Evolutionary conservation across 176 grass and related monocot species (phyloP).

Genomic region (Echinochloa phyllopogon): DNA sequence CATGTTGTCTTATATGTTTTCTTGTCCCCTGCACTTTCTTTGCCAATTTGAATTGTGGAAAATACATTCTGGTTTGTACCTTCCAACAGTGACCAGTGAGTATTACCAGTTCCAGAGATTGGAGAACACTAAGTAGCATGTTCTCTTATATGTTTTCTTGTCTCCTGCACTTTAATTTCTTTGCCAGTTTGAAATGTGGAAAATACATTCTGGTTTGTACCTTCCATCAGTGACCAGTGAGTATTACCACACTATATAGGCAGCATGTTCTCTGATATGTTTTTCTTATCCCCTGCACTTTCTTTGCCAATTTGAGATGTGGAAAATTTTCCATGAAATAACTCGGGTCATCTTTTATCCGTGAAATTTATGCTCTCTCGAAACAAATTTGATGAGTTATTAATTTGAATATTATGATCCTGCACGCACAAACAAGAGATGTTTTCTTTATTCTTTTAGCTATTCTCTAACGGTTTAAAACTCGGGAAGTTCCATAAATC

Average conservation of each 20-base stretch:
- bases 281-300: not conserved
- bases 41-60: not conserved
- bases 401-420: too few relatives aligned
- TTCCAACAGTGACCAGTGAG: too few relatives aligned
- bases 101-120: not conserved
- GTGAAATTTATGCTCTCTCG: not conserved
- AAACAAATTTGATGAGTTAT: not conserved
- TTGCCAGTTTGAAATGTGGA: not conserved
- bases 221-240: too few relatives aligned
- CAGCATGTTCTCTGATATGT: not conserved
- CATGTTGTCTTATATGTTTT: not conserved
- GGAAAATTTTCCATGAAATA: not conserved
- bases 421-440: too few relatives aligned
- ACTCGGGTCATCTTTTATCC: not conserved
- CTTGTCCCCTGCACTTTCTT: not conserved
- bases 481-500: not conserved
- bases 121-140: not conserved
- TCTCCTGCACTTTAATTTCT: not conserved
- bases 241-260: too few relatives aligned
- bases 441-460: too few relatives aligned
- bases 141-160: too few relatives aligned
- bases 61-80: not conserved
- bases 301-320: too few relatives aligned
- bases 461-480: not conserved
- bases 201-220: not conserved